A percentile compares a stretch with the other conserved stretches of the same genome.
phyloP scores from a whole-genome alignment of 192 early-diverging fungal species.

The Coemansia sp. region DNA sequence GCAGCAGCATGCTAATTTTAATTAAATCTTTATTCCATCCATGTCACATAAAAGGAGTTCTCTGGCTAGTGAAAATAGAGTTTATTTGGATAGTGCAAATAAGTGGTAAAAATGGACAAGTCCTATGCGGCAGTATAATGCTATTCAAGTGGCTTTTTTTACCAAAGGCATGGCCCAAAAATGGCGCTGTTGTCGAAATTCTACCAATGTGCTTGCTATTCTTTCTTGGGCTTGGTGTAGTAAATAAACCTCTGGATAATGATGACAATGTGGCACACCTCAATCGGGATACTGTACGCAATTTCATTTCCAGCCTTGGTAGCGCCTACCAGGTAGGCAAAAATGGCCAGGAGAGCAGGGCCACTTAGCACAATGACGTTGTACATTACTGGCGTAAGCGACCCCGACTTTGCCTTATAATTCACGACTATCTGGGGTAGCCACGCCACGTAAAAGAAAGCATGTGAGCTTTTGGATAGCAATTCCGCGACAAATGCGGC shows the following conservation, averaged over 20 bases:
- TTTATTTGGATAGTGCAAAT: too few relatives aligned
- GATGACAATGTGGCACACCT: conserved; percentile 1
- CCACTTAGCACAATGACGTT: background rate
- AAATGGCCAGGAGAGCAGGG: background rate
- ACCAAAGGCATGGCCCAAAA: too few relatives aligned
- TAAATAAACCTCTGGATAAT: conserved; percentile 9
- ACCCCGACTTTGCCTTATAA: background rate
- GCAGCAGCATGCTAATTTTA: too few relatives aligned
- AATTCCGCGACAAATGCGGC: background rate
- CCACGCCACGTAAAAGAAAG: background rate
- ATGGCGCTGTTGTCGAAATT: too few relatives aligned
- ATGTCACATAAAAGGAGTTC: too few relatives aligned
- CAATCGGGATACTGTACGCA: background rate
- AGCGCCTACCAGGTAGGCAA: background rate
- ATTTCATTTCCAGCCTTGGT: background rate
- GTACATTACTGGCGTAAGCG: background rate
- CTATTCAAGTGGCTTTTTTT: too few relatives aligned
- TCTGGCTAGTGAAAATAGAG: too few relatives aligned
- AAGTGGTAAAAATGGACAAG: too few relatives aligned
- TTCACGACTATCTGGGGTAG: conserved; percentile 14
- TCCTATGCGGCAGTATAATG: too few relatives aligned
- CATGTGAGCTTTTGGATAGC: background rate
- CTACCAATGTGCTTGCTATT: too few relatives aligned
- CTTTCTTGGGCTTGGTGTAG: background rate
- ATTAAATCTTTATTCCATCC: too few relatives aligned